These are phyloP conservation scores for Penicillium frequentans DNA, from an alignment of 2,329 filamentous ascomycete genomes.

Conservation along the genomic window DNA sequence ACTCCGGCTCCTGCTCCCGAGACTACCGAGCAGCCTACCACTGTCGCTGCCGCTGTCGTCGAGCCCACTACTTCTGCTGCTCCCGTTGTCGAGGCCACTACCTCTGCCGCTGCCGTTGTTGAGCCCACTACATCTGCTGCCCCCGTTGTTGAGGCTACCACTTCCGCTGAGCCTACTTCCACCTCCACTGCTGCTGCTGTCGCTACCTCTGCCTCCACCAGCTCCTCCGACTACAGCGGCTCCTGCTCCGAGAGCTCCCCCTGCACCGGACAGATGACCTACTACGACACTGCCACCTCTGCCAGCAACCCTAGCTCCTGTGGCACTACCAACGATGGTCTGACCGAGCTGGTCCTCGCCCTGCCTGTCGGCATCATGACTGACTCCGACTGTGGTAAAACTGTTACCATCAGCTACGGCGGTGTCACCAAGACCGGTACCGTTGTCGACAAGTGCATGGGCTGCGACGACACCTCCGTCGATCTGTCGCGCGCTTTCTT, in stretches of 20 bases:
- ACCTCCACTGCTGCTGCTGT: slow-evolving; percentile 8
- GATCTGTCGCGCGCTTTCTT: slow-evolving; percentile 63
- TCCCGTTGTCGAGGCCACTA: slow-evolving; percentile 1
- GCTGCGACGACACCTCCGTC: slow-evolving; percentile 58
- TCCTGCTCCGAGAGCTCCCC: slow-evolving; percentile 26
- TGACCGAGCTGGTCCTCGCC: slow-evolving; percentile 64
- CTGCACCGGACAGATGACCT: slow-evolving; percentile 67
- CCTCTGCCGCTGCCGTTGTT: neutral
- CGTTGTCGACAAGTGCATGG: slow-evolving; percentile 75
- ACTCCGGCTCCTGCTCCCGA: slow-evolving; percentile 1
- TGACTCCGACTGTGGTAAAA: slow-evolving; percentile 71
- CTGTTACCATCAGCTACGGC: slow-evolving; percentile 61
- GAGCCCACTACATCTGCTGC: slow-evolving; percentile 1
- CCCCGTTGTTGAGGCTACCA: neutral
- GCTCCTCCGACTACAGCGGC: slow-evolving; percentile 19
- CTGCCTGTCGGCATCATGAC: slow-evolving; percentile 65
- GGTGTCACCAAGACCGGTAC: slow-evolving; percentile 60
- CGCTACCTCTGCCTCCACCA: slow-evolving; percentile 17
- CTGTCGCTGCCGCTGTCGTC: neutral
- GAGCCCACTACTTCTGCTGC: slow-evolving; percentile 1
- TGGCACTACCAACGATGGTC: slow-evolving; percentile 61
- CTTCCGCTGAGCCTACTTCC: slow-evolving; percentile 5
- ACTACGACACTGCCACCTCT: slow-evolving; percentile 68
- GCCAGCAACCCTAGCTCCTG: slow-evolving; percentile 53
- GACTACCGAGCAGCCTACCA: slow-evolving; percentile 2